phyloP scores from a whole-genome alignment of 2,329 filamentous ascomycete genomes.

The Bisporella sp. region DNA sequence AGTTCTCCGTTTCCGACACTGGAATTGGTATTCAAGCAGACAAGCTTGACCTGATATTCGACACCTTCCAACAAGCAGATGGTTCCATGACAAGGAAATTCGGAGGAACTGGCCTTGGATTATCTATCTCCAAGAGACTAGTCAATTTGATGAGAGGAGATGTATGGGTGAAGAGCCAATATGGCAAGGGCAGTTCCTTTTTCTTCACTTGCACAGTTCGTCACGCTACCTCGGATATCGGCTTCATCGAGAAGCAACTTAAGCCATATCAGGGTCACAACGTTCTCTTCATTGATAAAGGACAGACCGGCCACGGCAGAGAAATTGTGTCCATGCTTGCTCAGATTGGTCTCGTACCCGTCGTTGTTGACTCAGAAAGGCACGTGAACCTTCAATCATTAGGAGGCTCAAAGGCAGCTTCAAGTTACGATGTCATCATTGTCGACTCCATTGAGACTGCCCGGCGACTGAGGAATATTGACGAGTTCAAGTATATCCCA shows the following conservation, averaged over 20 bases:
- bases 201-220: slow-evolving; percentile 93
- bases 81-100: slow-evolving; percentile 95
- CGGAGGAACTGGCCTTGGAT: slow-evolving; percentile 84
- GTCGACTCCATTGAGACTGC: slow-evolving; percentile 92
- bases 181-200: slow-evolving; percentile 87
- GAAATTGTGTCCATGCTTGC: slow-evolving; percentile 73
- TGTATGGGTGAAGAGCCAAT: slow-evolving; percentile 91
- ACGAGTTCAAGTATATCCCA: slow-evolving; percentile 96
- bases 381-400: slow-evolving; percentile 44
- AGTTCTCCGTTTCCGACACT: slow-evolving; percentile 93
- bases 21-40: slow-evolving; percentile 94
- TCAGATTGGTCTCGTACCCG: slow-evolving; percentile 70
- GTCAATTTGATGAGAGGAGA: slow-evolving; percentile 96
- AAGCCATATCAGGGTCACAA: slow-evolving; percentile 88
- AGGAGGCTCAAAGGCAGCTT: slow-evolving; percentile 40
- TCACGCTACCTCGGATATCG: slow-evolving; percentile 71
- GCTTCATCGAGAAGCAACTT: slow-evolving; percentile 73
- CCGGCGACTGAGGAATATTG: slow-evolving; percentile 74
- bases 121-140: slow-evolving; percentile 91
- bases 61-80: slow-evolving; percentile 97
- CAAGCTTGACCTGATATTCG: slow-evolving; percentile 95
- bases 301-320: slow-evolving; percentile 68
- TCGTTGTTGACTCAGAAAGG: slow-evolving; percentile 76
- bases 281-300: slow-evolving; percentile 91
- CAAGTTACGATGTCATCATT: slow-evolving; percentile 83